Percentiles rank a stretch among this genome's conserved stretches.
Evolutionary conservation across 768 basidiomycete species (phyloP).

Genomic region (Xerocomus spinulosus): DNA sequence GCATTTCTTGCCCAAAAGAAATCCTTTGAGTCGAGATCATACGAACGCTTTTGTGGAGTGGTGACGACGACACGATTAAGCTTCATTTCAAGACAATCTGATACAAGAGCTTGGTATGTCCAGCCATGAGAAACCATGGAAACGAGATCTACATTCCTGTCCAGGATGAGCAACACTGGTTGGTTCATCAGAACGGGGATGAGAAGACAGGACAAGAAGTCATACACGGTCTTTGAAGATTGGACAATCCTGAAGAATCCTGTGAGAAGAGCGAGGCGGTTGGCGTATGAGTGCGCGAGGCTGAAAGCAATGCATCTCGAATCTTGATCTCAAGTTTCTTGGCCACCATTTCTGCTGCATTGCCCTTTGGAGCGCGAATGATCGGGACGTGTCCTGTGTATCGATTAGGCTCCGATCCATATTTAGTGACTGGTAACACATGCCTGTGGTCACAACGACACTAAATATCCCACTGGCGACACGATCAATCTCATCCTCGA

Average conservation of each 20-base stretch:
- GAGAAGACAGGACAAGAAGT: slow-evolving; percentile 3
- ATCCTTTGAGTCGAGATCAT: slow-evolving; percentile 96
- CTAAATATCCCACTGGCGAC: slow-evolving; percentile 89
- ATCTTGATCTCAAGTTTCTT: slow-evolving; percentile 92
- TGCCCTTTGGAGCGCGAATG: slow-evolving; percentile 90
- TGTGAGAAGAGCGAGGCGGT: slow-evolving; percentile 67
- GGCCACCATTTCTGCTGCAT: slow-evolving; percentile 99
- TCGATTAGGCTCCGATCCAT: neutral
- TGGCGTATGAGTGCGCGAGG: slow-evolving; percentile 55
- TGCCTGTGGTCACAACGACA: slow-evolving; percentile 83
- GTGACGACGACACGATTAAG: slow-evolving; percentile 89
- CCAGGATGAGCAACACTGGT: slow-evolving; percentile 86
- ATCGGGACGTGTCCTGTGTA: slow-evolving; percentile 83
- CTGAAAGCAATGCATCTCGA: slow-evolving; percentile 73
- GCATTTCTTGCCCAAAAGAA: slow-evolving; percentile 99
- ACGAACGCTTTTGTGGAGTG: slow-evolving; percentile 69
- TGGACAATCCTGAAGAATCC: slow-evolving; percentile 79
- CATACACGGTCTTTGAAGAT: slow-evolving; percentile 82
- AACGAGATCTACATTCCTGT: slow-evolving; percentile 91
- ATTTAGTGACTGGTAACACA: slow-evolving; percentile 16
- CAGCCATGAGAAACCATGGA: slow-evolving; percentile 95
- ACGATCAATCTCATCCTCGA: slow-evolving; percentile 91
- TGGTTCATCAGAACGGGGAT: slow-evolving; percentile 8
- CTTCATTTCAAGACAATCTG: slow-evolving; percentile 96
- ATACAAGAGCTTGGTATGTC: slow-evolving; percentile 98